Conservation (phyloP, 1,284 basidiomycete species). For the Marasmius sp. region DNA sequence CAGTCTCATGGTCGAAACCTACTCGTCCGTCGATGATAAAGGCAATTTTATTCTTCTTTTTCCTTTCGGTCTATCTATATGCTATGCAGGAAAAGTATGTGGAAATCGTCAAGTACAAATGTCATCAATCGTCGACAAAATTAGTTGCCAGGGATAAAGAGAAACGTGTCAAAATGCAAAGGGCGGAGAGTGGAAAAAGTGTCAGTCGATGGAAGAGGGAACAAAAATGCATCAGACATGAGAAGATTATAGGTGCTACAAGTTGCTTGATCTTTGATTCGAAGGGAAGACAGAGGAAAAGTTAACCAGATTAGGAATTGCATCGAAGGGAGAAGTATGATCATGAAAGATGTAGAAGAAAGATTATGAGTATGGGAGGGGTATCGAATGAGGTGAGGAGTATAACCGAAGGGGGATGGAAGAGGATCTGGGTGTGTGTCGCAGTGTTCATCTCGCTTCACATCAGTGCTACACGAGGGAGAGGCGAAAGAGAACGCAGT, state of each 20-base stretch:
- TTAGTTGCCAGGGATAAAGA: neutral
- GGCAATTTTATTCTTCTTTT: neutral
- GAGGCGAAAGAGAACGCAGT: neutral
- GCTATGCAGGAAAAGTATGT: neutral
- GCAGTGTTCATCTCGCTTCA: neutral
- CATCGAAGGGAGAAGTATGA: neutral
- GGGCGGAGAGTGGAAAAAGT: neutral
- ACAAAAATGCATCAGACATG: neutral
- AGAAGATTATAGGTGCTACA: neutral
- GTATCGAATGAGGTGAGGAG: neutral
- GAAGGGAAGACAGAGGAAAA: neutral
- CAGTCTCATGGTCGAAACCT: neutral
- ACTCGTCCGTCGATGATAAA: neutral
- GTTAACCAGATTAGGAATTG: neutral
- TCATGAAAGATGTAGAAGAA: neutral
- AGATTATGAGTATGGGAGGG: neutral
- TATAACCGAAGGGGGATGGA: neutral
- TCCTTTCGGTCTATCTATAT: neutral
- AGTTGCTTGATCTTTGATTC: neutral
- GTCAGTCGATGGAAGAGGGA: neutral
- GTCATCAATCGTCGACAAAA: neutral
- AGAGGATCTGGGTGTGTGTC: neutral
- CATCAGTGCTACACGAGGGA: neutral
- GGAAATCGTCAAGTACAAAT: neutral
- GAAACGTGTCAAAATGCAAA: neutral